Evolutionary conservation across 2,329 filamentous ascomycete genomes (phyloP).

Genomic region (Colletotrichum incanum): DNA sequence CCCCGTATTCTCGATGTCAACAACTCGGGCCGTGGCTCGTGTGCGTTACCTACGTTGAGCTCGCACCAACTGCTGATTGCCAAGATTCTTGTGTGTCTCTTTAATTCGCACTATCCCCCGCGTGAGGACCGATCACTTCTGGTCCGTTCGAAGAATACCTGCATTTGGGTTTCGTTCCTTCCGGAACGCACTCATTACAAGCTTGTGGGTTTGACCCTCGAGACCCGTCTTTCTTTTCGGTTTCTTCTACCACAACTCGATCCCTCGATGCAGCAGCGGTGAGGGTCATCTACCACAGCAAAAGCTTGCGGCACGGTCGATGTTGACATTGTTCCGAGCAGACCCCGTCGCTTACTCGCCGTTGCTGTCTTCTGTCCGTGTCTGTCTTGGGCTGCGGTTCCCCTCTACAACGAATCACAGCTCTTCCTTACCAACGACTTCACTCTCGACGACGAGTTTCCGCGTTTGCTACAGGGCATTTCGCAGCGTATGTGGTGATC

Average conservation of each 20-base stretch:
- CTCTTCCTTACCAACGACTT: slow-evolving; percentile 50
- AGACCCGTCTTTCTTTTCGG: not conserved
- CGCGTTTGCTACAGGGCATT: slow-evolving; percentile 48
- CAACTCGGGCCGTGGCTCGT: not conserved
- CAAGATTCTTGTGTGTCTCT: not conserved
- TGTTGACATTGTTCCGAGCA: slow-evolving; percentile 19
- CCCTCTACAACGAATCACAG: slow-evolving; percentile 50
- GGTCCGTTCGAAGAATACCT: not conserved
- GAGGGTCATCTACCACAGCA: not conserved
- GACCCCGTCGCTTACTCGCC: slow-evolving; percentile 36
- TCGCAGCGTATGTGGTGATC: slow-evolving; percentile 43
- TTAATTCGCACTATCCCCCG: not conserved
- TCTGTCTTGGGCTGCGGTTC: slow-evolving; percentile 49
- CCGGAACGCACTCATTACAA: not conserved
- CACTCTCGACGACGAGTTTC: slow-evolving; percentile 51
- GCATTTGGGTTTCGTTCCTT: not conserved
- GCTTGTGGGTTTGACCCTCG: not conserved
- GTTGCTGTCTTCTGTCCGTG: slow-evolving; percentile 51
- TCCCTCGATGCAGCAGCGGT: slow-evolving; percentile 1
- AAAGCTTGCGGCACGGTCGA: slow-evolving; percentile 24
- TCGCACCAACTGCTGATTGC: not conserved
- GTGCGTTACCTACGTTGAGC: not conserved
- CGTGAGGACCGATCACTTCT: not conserved
- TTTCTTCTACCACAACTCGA: not conserved
- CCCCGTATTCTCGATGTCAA: not conserved